Evolutionary conservation across 768 basidiomycete species (phyloP).

Genomic region (Pisolithus microcarpus): DNA sequence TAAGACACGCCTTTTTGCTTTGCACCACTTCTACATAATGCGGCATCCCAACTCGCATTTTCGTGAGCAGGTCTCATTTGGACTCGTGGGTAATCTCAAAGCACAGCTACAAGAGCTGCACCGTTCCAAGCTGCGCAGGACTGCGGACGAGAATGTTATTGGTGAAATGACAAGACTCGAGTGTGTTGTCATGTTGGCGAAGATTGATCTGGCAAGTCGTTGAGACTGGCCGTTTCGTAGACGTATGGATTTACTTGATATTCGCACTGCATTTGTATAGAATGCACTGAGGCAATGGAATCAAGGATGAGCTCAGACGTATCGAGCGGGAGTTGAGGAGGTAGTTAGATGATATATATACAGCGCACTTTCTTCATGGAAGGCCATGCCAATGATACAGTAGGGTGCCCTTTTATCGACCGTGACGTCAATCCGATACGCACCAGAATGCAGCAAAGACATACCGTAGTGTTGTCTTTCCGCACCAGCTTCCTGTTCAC

Average conservation of each 20-base stretch:
- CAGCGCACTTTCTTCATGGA: constrained; percentile 14
- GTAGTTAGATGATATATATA: constrained; percentile 6
- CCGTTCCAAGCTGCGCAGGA: no score
- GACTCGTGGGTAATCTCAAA: neutral
- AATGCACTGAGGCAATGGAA: constrained; percentile 66
- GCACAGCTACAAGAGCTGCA: constrained; percentile 69
- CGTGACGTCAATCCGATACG: neutral
- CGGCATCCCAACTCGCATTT: no score
- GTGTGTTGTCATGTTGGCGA: constrained; percentile 59
- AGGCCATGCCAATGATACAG: constrained; percentile 65
- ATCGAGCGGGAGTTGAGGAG: constrained; percentile 64
- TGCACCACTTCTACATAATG: no score
- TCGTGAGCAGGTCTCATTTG: no score
- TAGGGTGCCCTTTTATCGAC: constrained; percentile 46
- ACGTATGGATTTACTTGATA: neutral
- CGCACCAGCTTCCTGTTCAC: constrained; percentile 79
- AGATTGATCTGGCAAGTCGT: constrained; percentile 61
- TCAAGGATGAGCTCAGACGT: constrained; percentile 81
- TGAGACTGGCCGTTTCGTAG: neutral
- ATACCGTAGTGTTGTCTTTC: constrained; percentile 62
- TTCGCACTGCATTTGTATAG: constrained; percentile 32
- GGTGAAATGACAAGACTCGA: constrained; percentile 73
- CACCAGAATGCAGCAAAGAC: constrained; percentile 8
- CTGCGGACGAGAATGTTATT: constrained; percentile 71
- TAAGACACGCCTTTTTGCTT: no score